phyloP scores from a whole-genome alignment of 371 early-diverging fungal genomes.

The Apophysomyces sp. region DNA sequence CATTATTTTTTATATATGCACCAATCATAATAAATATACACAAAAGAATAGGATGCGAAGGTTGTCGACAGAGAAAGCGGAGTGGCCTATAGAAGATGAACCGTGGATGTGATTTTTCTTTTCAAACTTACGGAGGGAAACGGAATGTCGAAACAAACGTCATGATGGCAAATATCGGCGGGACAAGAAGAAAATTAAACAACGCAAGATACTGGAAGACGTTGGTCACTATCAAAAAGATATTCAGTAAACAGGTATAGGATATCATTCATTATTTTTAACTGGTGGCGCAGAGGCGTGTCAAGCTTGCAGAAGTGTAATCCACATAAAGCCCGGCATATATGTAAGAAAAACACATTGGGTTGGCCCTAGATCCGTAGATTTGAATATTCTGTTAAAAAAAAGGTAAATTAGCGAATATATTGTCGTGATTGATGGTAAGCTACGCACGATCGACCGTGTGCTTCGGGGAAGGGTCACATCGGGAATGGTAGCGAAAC shows the following conservation, averaged over 20 bases:
- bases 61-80: slow-evolving; percentile 45
- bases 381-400: slow-evolving; percentile 26
- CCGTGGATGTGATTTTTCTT: too few relatives aligned
- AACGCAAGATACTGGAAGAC: slow-evolving; percentile 38
- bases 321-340: slow-evolving; percentile 49
- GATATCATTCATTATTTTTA: background rate
- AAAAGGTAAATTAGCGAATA: background rate
- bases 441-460: slow-evolving; percentile 36
- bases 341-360: slow-evolving; percentile 42
- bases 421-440: background rate
- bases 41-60: slow-evolving; percentile 38
- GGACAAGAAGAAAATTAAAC: slow-evolving; percentile 37
- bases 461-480: slow-evolving; percentile 39
- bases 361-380: slow-evolving; percentile 45
- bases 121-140: slow-evolving; percentile 44
- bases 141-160: slow-evolving; percentile 19
- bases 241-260: background rate
- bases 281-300: slow-evolving; percentile 23
- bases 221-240: slow-evolving; percentile 11
- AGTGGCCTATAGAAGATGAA: slow-evolving; percentile 26
- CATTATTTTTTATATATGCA: slow-evolving; percentile 5
- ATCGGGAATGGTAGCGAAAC: slow-evolving; percentile 29
- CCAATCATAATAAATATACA: slow-evolving; percentile 45
- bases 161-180: slow-evolving; percentile 35
- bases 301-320: slow-evolving; percentile 20